A percentile compares a stretch with the other conserved stretches of the same genome.
phyloP scores from a whole-genome alignment of 2,329 filamentous ascomycete species.

The Lecanoromycetidae sp. region DNA sequence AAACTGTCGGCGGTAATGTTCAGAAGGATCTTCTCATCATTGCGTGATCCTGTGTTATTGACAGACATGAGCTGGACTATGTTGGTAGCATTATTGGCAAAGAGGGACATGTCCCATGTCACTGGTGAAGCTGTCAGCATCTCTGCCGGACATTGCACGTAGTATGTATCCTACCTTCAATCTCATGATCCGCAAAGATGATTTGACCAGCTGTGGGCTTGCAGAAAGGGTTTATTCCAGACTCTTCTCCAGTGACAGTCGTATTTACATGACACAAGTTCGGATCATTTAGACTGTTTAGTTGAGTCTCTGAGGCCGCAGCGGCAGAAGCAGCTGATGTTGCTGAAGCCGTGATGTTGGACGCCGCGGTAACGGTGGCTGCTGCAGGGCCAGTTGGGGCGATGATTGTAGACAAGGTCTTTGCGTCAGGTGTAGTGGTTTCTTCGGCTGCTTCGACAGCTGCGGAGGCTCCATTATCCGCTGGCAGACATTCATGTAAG shows the following conservation, averaged over 20 bases:
- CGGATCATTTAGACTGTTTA: constrained; percentile 14
- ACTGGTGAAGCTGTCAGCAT: constrained; percentile 13
- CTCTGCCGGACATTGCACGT: neutral
- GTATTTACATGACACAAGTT: constrained; percentile 6
- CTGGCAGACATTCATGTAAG: neutral
- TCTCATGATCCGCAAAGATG: neutral
- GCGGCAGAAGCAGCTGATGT: constrained; percentile 2
- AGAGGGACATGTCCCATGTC: constrained; percentile 23
- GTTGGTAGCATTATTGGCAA: constrained; percentile 21
- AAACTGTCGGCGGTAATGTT: constrained; percentile 23
- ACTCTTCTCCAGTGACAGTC: neutral
- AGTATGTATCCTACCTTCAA: neutral
- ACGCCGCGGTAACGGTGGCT: neutral
- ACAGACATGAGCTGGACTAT: constrained; percentile 27
- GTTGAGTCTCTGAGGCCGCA: constrained; percentile 7
- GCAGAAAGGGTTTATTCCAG: constrained; percentile 6
- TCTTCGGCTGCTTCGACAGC: neutral
- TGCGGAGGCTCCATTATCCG: neutral
- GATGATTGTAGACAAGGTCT: neutral
- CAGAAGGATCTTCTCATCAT: too few relatives aligned
- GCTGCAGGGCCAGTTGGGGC: neutral
- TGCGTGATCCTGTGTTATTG: constrained; percentile 23
- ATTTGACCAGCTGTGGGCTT: neutral
- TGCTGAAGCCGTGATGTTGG: neutral
- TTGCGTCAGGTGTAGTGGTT: neutral